Percentiles rank a stretch among this genome's conserved stretches.
These are phyloP conservation scores for Leucoagaricus sp. DNA, from an alignment of 1,284 basidiomycete species.

Conservation along the genomic window DNA sequence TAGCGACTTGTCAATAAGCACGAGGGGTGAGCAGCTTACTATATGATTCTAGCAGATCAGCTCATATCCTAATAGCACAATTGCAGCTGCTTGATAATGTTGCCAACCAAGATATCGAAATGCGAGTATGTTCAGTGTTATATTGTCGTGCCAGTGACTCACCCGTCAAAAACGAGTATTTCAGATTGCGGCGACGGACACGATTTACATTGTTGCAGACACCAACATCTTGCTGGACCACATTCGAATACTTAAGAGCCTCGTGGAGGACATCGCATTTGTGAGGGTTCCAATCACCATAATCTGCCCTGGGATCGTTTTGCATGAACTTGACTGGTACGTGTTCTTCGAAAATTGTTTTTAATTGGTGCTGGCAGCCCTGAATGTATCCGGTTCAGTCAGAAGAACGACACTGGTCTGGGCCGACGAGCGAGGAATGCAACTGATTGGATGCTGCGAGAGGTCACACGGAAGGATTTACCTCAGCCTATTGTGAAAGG, in stretches of 20 bases:
- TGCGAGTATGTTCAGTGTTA: slow-evolving; percentile 47
- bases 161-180: not conserved
- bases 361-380: no score
- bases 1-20: not conserved
- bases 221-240: slow-evolving; percentile 73
- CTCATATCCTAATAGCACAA: slow-evolving; percentile 29
- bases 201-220: slow-evolving; percentile 61
- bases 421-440: slow-evolving; percentile 72
- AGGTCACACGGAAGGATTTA: slow-evolving; percentile 50
- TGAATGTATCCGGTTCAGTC: slow-evolving; percentile 41
- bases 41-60: not conserved
- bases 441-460: slow-evolving; percentile 68
- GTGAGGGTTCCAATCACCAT: slow-evolving; percentile 51
- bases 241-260: slow-evolving; percentile 61
- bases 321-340: slow-evolving; percentile 73
- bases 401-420: slow-evolving; percentile 60
- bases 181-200: slow-evolving; percentile 36
- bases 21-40: not conserved
- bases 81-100: slow-evolving; percentile 52
- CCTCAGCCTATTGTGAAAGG: slow-evolving; percentile 45
- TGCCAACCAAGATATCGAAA: slow-evolving; percentile 67
- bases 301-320: slow-evolving; percentile 69
- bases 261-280: slow-evolving; percentile 60
- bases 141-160: not conserved
- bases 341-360: no score